Base-by-base conservation (phyloP, 768 basidiomycete genomes). In the Podaxis rugospora region DNA sequence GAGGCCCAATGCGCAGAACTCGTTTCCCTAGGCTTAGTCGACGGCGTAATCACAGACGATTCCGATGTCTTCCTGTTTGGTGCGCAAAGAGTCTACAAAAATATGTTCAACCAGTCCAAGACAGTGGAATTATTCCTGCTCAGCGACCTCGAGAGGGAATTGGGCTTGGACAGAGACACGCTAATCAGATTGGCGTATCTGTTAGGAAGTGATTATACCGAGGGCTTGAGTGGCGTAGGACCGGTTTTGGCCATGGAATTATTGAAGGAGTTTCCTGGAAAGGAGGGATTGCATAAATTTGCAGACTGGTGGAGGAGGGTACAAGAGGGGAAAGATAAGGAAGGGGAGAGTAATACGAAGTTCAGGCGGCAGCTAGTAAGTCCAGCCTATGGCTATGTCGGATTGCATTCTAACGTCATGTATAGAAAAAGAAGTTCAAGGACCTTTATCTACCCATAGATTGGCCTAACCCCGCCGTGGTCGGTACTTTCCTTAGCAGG, bases 91-190 rank as follows among this genome's bases (percentile, higher is more conserved):
- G 93, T 98, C 18, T 97, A 91, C 82, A 97, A 96, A 76, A 98
- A 99, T 72, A 96, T 99, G 91, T 99, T 99, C 78, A 98, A 98
- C 71, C 96, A 98, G 73, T 91, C 92, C 51, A 98, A 98, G 79
- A 98, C 95, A 3, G 97, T 98, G 57, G 97, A 99, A 74, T 95
- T 94, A 70, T 99, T 97, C 79, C 77, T 97, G 37, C 76, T 86
- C 1, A 73, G 84, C 4, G 97, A 99, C 70, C 82, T 98, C 52
- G 82, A 82, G 40, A 83, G 95, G 46, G 97, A 99, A 71, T 80
- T 99, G 9, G 89, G 92, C 4, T 78, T 98, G 23, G 88, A 92
- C 52, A 82, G 94, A 25, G 93, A 92, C 66, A 88, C 89, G 14
- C 84, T 98, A 46, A 83, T 98, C 58, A 84, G 89, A 35, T 78